Conservation (phyloP, 139 green algal species). For the Zygnema cylindricum region DNA sequence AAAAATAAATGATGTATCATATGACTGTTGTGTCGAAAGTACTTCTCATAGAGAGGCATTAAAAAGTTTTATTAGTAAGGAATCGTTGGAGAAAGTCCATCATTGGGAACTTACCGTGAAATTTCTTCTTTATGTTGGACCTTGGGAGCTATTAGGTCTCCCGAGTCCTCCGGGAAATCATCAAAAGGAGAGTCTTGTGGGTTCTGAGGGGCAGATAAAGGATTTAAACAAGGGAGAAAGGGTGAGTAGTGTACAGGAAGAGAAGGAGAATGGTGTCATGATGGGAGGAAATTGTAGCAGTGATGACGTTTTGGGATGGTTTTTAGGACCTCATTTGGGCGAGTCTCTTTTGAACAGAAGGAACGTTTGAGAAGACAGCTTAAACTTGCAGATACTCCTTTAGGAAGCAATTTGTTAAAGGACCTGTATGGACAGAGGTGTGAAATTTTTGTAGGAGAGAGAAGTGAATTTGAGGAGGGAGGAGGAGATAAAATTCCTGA, state of each 20-base stretch:
- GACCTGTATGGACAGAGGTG: too few relatives aligned
- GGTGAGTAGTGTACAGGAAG: background rate
- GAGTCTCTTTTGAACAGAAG: conserved; percentile 31
- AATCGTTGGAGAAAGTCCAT: background rate
- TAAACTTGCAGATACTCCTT: background rate
- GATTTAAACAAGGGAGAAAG: background rate
- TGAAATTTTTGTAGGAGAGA: too few relatives aligned
- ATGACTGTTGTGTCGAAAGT: too few relatives aligned
- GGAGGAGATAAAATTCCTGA: too few relatives aligned
- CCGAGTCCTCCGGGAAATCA: background rate
- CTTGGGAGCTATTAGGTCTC: conserved; percentile 26
- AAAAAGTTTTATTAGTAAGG: background rate
- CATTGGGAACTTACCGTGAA: conserved; percentile 53
- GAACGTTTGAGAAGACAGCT: conserved; percentile 24
- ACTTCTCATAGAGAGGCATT: too few relatives aligned
- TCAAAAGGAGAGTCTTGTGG: background rate
- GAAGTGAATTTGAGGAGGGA: too few relatives aligned
- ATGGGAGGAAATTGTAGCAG: background rate
- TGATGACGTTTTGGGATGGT: conserved; percentile 7
- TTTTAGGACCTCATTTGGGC: conserved; percentile 36
- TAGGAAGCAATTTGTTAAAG: background rate
- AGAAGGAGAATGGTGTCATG: background rate
- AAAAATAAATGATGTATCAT: too few relatives aligned
- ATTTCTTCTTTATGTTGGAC: conserved; percentile 44
- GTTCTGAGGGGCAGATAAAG: background rate